Evolutionary conservation across 345 rosid species (phyloP).

Genomic region (Citrus reticulata): DNA sequence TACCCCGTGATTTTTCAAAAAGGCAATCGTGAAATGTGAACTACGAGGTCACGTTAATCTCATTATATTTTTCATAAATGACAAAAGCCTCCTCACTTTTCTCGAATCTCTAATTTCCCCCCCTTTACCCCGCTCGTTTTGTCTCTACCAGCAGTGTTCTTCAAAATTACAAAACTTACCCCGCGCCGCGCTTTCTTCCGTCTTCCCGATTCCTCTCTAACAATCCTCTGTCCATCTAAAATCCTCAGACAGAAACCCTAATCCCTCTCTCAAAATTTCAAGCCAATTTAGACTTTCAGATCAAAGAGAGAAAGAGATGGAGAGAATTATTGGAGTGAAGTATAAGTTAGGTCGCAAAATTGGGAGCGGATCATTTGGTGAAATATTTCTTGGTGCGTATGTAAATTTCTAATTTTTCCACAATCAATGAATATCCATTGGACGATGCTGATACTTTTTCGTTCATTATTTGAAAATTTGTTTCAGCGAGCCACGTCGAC

Average conservation of each 20-base stretch:
- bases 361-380: constrained; percentile 80
- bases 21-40: not conserved
- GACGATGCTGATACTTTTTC: not conserved
- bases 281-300: not conserved
- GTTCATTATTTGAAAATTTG: not conserved
- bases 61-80: not conserved
- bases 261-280: not conserved
- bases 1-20: not conserved
- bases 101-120: not conserved
- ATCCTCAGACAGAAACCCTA: constrained; percentile 10
- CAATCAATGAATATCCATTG: not conserved
- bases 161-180: not conserved
- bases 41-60: too few relatives aligned
- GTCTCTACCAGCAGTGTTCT: not conserved
- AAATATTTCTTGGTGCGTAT: constrained; percentile 54
- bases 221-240: not conserved
- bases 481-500: constrained; percentile 58
- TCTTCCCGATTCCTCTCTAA: not conserved
- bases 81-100: not conserved
- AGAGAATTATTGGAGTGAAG: constrained; percentile 53
- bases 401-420: not conserved
- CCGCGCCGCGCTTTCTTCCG: not conserved
- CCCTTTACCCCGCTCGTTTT: not conserved
- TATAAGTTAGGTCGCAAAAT: constrained; percentile 63
- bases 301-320: constrained; percentile 23